phyloP scores from a whole-genome alignment of 1,284 basidiomycete genomes.

The Heterobasidion parviporum region DNA sequence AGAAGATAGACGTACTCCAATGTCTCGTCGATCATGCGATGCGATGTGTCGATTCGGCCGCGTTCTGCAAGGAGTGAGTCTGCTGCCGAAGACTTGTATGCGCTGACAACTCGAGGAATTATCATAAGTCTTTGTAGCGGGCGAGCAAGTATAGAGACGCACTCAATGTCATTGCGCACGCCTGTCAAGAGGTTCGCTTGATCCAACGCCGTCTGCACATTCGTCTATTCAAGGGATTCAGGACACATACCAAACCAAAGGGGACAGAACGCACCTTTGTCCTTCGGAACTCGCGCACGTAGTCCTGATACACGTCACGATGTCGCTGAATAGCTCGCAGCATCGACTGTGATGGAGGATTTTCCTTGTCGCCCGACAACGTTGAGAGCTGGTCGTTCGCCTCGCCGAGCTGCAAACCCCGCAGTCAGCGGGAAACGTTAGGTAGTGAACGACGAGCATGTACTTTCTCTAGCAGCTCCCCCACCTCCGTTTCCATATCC shows the following conservation, averaged over 20 bases:
- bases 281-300: conserved; percentile 73
- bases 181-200: conserved; percentile 82
- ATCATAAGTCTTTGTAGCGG: too few species aligned
- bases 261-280: conserved; percentile 54
- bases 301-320: conserved; percentile 84
- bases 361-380: conserved; percentile 62
- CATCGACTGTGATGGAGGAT: conserved; percentile 78
- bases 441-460: conserved; percentile 12
- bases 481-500: conserved; percentile 82
- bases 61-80: conserved; percentile 87
- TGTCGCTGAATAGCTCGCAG: conserved; percentile 86
- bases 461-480: conserved; percentile 84
- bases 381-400: conserved; percentile 65
- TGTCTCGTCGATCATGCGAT: conserved; percentile 91
- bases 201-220: conserved; percentile 80
- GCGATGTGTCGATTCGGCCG: conserved; percentile 83
- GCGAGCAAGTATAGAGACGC: conserved; percentile 18
- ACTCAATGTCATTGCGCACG: conserved; percentile 97
- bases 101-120: too few species aligned
- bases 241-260: background rate
- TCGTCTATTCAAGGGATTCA: conserved; percentile 40
- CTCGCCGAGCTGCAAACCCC: conserved; percentile 61
- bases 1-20: conserved; percentile 55
- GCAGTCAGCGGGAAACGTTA: background rate
- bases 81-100: conserved; percentile 84